These are phyloP conservation scores for Cronartium ribicola DNA, from an alignment of 1,284 basidiomycete genomes.

Conservation along the genomic window DNA sequence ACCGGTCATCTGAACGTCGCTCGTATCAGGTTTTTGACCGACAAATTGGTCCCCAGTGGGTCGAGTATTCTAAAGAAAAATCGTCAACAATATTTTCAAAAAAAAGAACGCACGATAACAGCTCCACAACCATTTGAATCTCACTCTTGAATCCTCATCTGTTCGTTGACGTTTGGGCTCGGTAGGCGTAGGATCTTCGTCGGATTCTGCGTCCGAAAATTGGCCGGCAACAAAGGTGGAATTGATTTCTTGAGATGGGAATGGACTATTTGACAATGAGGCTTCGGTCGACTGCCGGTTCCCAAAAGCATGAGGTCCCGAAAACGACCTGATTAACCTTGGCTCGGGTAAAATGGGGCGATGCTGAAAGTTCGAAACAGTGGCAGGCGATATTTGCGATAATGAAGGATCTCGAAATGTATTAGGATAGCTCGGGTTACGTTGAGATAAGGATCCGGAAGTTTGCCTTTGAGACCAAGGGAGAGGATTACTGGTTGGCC, in stretches of 20 bases:
- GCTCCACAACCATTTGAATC: neutral
- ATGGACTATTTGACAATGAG: neutral
- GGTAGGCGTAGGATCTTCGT: neutral
- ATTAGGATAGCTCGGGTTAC: neutral
- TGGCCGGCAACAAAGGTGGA: neutral
- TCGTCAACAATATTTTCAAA: neutral
- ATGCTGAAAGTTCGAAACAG: neutral
- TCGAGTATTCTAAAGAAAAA: neutral
- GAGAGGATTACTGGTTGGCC: neutral
- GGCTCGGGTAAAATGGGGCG: neutral
- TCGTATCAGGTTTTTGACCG: neutral
- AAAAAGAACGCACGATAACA: neutral
- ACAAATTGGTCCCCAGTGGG: neutral
- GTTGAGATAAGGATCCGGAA: neutral
- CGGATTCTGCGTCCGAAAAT: constrained; percentile 4
- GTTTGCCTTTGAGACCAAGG: neutral
- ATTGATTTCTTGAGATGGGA: constrained; percentile 1
- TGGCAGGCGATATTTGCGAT: too few relatives aligned
- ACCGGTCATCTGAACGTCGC: neutral
- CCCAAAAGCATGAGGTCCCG: neutral
- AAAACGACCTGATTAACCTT: neutral
- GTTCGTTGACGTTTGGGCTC: neutral
- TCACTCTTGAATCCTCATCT: neutral
- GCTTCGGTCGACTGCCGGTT: constrained; percentile 6
- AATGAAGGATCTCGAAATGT: neutral